These are phyloP conservation scores for Russula sp. DNA, from an alignment of 768 basidiomycete species.

Conservation along the genomic window DNA sequence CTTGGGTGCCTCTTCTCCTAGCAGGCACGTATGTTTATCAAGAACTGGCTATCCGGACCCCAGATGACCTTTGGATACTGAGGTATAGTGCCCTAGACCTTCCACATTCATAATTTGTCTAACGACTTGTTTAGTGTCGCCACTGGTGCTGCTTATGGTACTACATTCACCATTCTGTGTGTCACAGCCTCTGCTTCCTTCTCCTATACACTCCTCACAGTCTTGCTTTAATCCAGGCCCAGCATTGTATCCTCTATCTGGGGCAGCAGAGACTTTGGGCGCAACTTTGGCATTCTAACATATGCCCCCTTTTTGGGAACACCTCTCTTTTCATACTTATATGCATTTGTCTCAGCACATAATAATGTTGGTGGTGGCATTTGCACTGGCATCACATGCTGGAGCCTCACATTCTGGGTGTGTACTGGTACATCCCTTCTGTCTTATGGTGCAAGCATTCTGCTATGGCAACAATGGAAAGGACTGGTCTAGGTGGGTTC, in stretches of 20 bases:
- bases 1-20: slow-evolving; percentile 44
- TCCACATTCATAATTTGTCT: background rate
- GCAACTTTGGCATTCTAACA: slow-evolving; percentile 71
- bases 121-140: slow-evolving; percentile 42
- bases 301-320: slow-evolving; percentile 76
- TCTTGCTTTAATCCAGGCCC: slow-evolving; percentile 40
- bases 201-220: slow-evolving; percentile 3
- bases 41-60: slow-evolving; percentile 42
- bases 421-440: slow-evolving; percentile 40
- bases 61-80: slow-evolving; percentile 57
- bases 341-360: slow-evolving; percentile 56
- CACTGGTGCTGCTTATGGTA: slow-evolving; percentile 64
- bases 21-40: slow-evolving; percentile 51
- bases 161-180: slow-evolving; percentile 64
- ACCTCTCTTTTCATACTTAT: slow-evolving; percentile 70
- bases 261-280: slow-evolving; percentile 62
- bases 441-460: slow-evolving; percentile 34
- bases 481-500: slow-evolving; percentile 40
- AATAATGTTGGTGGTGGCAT: slow-evolving; percentile 40
- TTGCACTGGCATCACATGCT: slow-evolving; percentile 58
- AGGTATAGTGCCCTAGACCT: slow-evolving; percentile 41
- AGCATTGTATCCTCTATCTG: slow-evolving; percentile 66
- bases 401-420: slow-evolving; percentile 60
- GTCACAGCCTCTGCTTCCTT: slow-evolving; percentile 28
- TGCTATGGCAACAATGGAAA: slow-evolving; percentile 62